phyloP scores from a whole-genome alignment of 2,329 filamentous ascomycete genomes.

The Pseudogymnoascus sp. region DNA sequence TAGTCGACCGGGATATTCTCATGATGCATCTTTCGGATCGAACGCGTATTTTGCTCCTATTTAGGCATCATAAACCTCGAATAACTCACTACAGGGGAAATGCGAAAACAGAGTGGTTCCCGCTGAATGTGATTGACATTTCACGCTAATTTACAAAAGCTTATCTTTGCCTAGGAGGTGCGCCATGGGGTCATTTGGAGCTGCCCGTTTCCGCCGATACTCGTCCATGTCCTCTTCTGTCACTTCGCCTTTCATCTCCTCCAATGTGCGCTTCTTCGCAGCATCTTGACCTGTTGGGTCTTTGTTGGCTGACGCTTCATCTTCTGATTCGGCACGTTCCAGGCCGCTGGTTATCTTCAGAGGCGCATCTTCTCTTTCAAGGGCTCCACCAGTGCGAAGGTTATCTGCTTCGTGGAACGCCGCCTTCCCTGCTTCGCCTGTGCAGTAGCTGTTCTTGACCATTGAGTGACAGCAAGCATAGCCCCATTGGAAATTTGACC shows the following conservation, averaged over 20 bases:
- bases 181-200: constrained; percentile 80
- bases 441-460: constrained; percentile 96
- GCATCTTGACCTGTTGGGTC: constrained; percentile 17
- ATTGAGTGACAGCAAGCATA: constrained; percentile 92
- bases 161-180: constrained; percentile 68
- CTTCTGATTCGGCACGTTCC: constrained; percentile 16
- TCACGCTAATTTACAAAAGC: constrained; percentile 36
- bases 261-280: constrained; percentile 63
- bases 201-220: constrained; percentile 67
- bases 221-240: constrained; percentile 80
- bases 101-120: constrained; percentile 11
- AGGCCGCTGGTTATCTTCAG: constrained; percentile 16
- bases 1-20: neutral
- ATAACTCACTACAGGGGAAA: neutral
- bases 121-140: constrained; percentile 13
- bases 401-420: constrained; percentile 72
- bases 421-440: constrained; percentile 75
- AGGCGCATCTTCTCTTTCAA: constrained; percentile 26
- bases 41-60: neutral
- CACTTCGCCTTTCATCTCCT: constrained; percentile 70
- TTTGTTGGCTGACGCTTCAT: constrained; percentile 15
- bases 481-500: constrained; percentile 90
- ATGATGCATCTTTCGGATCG: neutral
- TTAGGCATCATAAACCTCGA: neutral
- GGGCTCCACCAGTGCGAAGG: constrained; percentile 38